Base-by-base conservation (phyloP, 805 yeast genomes). In the Ogataea methylovora region DNA sequence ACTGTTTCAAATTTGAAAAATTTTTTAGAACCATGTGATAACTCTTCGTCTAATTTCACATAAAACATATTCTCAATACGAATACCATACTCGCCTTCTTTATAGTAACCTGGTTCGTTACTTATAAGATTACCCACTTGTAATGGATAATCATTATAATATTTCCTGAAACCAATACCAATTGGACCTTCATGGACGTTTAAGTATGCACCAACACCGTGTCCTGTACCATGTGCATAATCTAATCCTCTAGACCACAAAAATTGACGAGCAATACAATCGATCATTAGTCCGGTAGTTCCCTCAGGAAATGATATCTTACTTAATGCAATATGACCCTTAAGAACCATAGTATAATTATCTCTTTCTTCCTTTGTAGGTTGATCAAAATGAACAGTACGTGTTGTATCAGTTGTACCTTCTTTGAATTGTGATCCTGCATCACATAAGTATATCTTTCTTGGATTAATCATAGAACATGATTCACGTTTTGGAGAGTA, bases 111-210 rank as follows among this genome's bases (percentile, higher is more conserved):
- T 8, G 83, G 83, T 47, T 76, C 83, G 49, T 75, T 73, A 15
- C 78, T 69, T 12, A 75, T 52, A 37, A 76, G 52, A 44, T 75
- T 71, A 3, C 83, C 83, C 3, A 71, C 65, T 45, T 65, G 56
- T 37, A 76, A 61, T 0, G 60, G 46, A 29, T 60, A 52, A 17
- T 54, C 49, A 30, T 73, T 67, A 23, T 74, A 73, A 36, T 61
- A 63, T 21, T 73, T 69, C 42, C 75, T 57, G 39, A 72, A 67
- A 2, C 79, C 76, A 45, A 74, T 71, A n/a, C 79, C 78, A 39
- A 73, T 67, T 16, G 81, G 82, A 16, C 78, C 76, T 39, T 76
- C 79, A 44, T 76, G 82, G 29, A 76, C 81, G 44, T 72, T 71
- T 35, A 76, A 68, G 48, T 59, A 76, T 1, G 77, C 57, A n/a